Conservation (phyloP, 2,329 filamentous ascomycete genomes). For the Fusarium penzigii region DNA sequence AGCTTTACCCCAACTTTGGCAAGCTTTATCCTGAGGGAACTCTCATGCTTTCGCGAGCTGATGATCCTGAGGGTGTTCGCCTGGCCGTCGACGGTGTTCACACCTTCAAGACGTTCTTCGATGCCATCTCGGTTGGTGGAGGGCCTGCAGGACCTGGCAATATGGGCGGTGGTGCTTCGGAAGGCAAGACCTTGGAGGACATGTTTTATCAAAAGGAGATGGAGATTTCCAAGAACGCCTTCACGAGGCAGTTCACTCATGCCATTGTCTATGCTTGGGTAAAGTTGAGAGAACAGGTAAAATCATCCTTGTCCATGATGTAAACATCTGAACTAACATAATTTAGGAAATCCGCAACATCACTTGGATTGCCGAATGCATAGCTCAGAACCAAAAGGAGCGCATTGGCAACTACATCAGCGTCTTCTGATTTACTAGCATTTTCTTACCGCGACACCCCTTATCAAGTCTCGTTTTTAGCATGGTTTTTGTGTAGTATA, state of each 20-base stretch:
- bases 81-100: constrained; percentile 89
- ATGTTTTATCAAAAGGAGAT: constrained; percentile 99
- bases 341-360: constrained; percentile 96
- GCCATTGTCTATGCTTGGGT: constrained; percentile 98
- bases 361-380: constrained; percentile 99
- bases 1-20: constrained; percentile 92
- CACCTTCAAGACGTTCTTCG: constrained; percentile 96
- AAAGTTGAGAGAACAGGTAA: constrained; percentile 92
- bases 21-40: constrained; percentile 92
- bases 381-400: constrained; percentile 99
- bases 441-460: constrained; percentile 13
- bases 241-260: constrained; percentile 94
- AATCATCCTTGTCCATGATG: constrained; percentile 25
- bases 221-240: constrained; percentile 94
- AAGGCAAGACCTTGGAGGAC: constrained; percentile 91
- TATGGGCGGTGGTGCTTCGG: constrained; percentile 76
- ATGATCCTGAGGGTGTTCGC: constrained; percentile 91
- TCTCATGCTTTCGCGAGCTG: constrained; percentile 89
- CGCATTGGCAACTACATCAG: constrained; percentile 98
- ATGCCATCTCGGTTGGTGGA: constrained; percentile 78
- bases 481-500: constrained; percentile 47
- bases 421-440: constrained; percentile 68
- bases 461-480: constrained; percentile 26
- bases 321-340: constrained; percentile 30
- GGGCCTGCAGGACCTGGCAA: constrained; percentile 75